phyloP scores from a whole-genome alignment of 1,139 yeast genomes.

The Geotrichum aggregatum region DNA sequence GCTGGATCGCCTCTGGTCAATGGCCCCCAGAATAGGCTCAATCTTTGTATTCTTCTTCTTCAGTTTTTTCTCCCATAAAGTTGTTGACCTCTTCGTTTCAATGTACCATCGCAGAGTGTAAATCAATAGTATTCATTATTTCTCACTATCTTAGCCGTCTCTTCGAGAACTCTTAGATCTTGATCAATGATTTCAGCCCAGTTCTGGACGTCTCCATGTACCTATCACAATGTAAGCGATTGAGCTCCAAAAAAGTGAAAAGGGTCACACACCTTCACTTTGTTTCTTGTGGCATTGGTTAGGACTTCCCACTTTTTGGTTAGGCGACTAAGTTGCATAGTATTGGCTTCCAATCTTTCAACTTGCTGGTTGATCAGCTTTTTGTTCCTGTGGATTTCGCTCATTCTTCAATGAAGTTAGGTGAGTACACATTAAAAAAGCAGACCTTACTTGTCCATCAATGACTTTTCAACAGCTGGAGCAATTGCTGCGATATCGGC shows the following conservation, averaged over 20 bases:
- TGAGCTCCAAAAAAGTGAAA: neutral
- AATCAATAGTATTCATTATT: constrained; percentile 13
- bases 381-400: constrained; percentile 30
- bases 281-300: constrained; percentile 25
- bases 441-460: constrained; percentile 24
- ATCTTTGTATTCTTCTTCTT: neutral
- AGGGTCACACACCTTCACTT: constrained; percentile 22
- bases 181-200: constrained; percentile 49
- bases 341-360: constrained; percentile 24
- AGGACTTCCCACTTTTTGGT: constrained; percentile 27
- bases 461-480: constrained; percentile 29
- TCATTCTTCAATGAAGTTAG: constrained; percentile 18
- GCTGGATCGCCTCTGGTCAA: constrained; percentile 51
- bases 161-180: constrained; percentile 48
- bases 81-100: neutral
- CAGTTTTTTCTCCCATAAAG: neutral
- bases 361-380: constrained; percentile 29
- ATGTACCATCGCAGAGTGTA: neutral
- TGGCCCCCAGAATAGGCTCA: constrained; percentile 38
- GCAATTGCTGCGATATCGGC: constrained; percentile 24
- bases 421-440: neutral
- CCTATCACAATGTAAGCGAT: constrained; percentile 18
- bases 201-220: constrained; percentile 43
- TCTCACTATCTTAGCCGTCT: constrained; percentile 27
- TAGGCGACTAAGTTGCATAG: constrained; percentile 23